phyloP scores from a whole-genome alignment of 768 basidiomycete genomes.

The Hygrophoropsis aurantiaca region DNA sequence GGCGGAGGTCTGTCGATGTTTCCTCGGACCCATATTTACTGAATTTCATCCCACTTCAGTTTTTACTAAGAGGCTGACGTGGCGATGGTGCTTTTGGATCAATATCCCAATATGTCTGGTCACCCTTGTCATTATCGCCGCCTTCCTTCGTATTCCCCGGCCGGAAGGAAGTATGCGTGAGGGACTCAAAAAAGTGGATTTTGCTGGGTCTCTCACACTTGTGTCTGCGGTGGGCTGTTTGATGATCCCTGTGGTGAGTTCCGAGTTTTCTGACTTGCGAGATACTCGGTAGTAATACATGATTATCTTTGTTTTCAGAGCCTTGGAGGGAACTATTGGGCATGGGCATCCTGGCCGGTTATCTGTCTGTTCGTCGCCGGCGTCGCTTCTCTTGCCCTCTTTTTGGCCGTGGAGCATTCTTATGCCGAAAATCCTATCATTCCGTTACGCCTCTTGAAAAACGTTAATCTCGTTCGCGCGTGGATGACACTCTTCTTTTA shows the following conservation, averaged over 20 bases:
- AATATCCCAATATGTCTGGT: not conserved
- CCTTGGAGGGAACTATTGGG: not conserved
- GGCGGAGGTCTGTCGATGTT: not conserved
- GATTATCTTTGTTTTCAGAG: not conserved
- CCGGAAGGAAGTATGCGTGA: not conserved
- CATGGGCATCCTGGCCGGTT: not conserved
- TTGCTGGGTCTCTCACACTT: not conserved
- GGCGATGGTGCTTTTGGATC: not conserved
- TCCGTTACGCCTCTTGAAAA: not conserved
- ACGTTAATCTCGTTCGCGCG: not conserved
- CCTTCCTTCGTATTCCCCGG: not conserved
- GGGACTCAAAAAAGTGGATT: not conserved
- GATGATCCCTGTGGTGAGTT: not conserved
- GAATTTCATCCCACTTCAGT: not conserved
- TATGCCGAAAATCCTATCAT: not conserved
- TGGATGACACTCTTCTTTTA: conserved; percentile 1
- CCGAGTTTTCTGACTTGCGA: too few relatives aligned
- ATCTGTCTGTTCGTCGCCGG: not conserved
- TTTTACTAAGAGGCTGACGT: not conserved
- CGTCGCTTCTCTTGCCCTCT: not conserved
- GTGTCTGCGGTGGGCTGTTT: not conserved
- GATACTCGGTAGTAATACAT: too few relatives aligned
- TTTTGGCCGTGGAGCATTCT: not conserved
- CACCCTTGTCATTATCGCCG: not conserved
- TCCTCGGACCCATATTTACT: too few relatives aligned